Base-by-base conservation (phyloP, 1,284 basidiomycete genomes). In the Tilletiaria anomala region DNA sequence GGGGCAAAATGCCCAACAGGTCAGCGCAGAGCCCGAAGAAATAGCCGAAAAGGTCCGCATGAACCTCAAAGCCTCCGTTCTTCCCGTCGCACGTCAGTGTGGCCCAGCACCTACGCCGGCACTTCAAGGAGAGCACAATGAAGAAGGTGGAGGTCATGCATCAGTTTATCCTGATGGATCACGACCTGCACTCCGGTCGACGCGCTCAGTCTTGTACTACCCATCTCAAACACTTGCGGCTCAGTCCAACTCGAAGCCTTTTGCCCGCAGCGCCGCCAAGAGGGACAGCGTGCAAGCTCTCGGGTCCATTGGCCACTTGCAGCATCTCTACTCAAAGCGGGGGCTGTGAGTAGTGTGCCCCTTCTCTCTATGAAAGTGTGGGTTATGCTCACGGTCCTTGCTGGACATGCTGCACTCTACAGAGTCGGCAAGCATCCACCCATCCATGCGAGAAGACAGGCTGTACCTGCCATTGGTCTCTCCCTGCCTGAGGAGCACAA, bases 251-350 rank as follows among this genome's bases (percentile, higher is more conserved):
- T 48, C 51, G 22, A 48, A 48, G 34, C 56, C 56, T 8, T 59
- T 56, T 43, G 47, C 52, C 21, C 46, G 50, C 35, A 56, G 53
- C 32, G 56, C 56, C 12, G 53, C 53, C n/a, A 56, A 53, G 35
- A 29, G 54, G 6, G 52, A 59, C 26, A 50, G 47, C 3, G 50
- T 59, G 42, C 35, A 51, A 38, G 51, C 54, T 3, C 44, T 59
- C 0, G 56, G 56, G 2, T 54, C 51, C 39, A 59, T 59, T n/a
- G 54, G 49, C 15, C 46, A 54, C 37, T 46, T 59, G 10, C 56
- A 59, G 39, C 50, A 56, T 17, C 40, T 59, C 6, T 59, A 54
- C 40, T 48, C 50, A 10, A 56, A 56, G 22, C 54, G 54, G 33
- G 56, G 56, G n/a, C 48, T 56, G 46, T 48, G 46, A 48, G 46